Evolutionary conservation across 1,284 basidiomycete species (phyloP), one percentile per base, ranked within the genome.

Genomic region (Polyporus tsugae): DNA sequence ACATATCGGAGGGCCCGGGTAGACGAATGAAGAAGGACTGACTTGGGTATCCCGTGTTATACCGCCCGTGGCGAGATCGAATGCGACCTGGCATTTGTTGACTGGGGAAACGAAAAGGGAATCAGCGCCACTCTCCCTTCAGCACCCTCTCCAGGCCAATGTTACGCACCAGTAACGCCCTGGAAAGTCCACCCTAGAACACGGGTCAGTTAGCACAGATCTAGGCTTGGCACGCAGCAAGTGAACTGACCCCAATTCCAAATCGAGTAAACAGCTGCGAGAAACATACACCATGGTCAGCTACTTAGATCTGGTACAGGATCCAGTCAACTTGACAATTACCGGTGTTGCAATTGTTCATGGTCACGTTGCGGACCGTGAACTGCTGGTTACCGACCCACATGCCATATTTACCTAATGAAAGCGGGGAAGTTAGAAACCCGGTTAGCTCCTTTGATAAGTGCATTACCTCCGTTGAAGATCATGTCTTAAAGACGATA

Each of bases 351-450:
- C 87, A 86, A 75, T 89, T 87, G 76, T 88, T 90, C 72, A 91
- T 78, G 2, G 84, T 86, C 62, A 87, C 78, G 72, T 87, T 87
- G 62, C 86, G 84, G 65, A 87, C 84, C 0, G 86, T 87, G 71
- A 87, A 75, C 88, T 91, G 90, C 78, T 92, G 90, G 74, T 91
- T 92, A 64, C 90, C 90, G 59, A 88, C 85, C 76, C 77, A 77
- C 69, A 79, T 75, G 42, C 77, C 78, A 61, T 74, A 78, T 60
- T 78, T 78, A 55, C 78, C 78, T 79, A 62, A 25, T 4, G 39
- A 36, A 29, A 33, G 29, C 3, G 55, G 35, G 42, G 11, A 36
- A 25, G 33, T 10, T 41, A 29, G 41, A 62, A 67, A 25, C 33
- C 52, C 33, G 55, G 15, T 35, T 35, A 15, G n/a, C 41, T 35